phyloP scores from a whole-genome alignment of 257 asterid genomes.

The Solanum infundibuliforme region DNA sequence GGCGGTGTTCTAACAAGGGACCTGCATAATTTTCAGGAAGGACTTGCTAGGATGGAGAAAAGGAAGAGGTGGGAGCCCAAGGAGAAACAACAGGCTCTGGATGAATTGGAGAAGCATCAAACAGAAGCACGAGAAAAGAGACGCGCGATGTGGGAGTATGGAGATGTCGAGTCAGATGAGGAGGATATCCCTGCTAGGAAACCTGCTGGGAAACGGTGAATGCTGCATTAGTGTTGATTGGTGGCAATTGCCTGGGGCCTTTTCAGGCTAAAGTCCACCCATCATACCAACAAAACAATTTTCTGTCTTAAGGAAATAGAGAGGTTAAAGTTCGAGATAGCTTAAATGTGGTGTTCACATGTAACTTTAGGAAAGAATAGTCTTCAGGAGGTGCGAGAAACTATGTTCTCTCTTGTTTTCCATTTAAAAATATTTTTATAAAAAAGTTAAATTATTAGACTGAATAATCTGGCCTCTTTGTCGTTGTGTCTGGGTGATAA shows the following conservation, averaged over 20 bases:
- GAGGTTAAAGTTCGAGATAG: not conserved
- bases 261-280: not conserved
- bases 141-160: constrained; percentile 94
- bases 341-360: not conserved
- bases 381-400: not conserved
- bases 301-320: not conserved
- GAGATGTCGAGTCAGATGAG: constrained; percentile 86
- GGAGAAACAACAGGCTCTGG: constrained; percentile 27
- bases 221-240: not conserved
- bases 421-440: not conserved
- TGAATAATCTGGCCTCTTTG: not conserved
- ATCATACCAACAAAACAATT: not conserved
- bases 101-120: constrained; percentile 71
- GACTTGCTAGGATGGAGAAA: constrained; percentile 88
- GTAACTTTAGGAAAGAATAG: not conserved
- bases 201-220: constrained; percentile 78
- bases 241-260: not conserved
- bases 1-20: not conserved
- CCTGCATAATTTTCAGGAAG: constrained; percentile 47
- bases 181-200: constrained; percentile 72
- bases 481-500: not conserved
- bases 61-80: constrained; percentile 47
- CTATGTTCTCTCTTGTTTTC: not conserved
- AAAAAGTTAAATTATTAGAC: not conserved
- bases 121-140: constrained; percentile 63